A percentile compares a stretch with the other conserved stretches of the same genome.
phyloP scores from a whole-genome alignment of 768 basidiomycete genomes.

The Mrakia frigida region DNA sequence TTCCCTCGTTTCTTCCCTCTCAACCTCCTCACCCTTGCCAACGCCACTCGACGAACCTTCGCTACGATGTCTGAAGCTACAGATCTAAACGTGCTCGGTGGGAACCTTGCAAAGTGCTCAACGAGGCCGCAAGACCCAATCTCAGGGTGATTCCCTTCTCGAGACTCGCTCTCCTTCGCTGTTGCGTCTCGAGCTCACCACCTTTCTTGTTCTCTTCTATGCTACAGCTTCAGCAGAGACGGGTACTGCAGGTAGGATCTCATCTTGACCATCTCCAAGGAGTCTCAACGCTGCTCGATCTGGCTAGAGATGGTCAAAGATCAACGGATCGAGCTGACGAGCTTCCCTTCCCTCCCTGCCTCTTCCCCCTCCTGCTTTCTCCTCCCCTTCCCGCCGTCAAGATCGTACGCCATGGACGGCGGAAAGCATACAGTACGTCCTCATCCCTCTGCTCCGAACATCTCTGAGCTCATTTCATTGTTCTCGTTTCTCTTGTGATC shows the following conservation, averaged over 20 bases:
- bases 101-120: not conserved
- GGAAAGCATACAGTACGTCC: conserved; percentile 16
- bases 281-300: not conserved
- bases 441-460: not conserved
- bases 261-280: not conserved
- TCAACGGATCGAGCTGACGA: no score
- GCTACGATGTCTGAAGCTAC: conserved; percentile 17
- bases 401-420: conserved; percentile 16
- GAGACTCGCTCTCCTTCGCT: not conserved
- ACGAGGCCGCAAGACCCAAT: conserved; percentile 18
- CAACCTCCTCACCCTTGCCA: not conserved
- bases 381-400: not conserved
- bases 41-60: conserved; percentile 2
- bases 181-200: not conserved
- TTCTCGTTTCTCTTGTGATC: not conserved
- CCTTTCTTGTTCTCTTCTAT: not conserved
- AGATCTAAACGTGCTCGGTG: conserved; percentile 14
- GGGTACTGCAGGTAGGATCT: conserved; percentile 16
- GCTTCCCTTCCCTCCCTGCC: not conserved
- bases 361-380: not conserved
- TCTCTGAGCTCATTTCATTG: not conserved
- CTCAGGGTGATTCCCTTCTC: not conserved
- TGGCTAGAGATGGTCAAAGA: not conserved
- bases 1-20: not conserved
- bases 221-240: not conserved